Evolutionary conservation across 352 stramenopile species (phyloP), one percentile per base, ranked within the genome.

Genomic region (Pythium rishiriense): DNA sequence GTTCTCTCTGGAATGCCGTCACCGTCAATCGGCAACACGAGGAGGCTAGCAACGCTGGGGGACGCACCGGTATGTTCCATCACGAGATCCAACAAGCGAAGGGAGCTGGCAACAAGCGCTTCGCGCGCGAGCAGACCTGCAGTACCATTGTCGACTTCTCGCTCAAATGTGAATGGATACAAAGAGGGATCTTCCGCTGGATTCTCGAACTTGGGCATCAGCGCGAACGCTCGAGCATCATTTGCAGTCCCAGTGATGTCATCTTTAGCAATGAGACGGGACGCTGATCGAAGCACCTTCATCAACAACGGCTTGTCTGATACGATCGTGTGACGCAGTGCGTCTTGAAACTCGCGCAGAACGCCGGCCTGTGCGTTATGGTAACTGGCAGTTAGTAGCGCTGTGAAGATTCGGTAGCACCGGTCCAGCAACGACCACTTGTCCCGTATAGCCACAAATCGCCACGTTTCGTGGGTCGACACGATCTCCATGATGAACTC

Each of bases 401-500:
- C 71, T 31, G 79, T 79, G 7, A 89, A 62, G 12, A 88, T 52
- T 15, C 76, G 79, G 46, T 86, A 83, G 51, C 76, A 88, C 25
- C 76, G 70, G 41, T 88, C 73, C 5, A 68, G 65, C 17, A 89
- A 42, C 50, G 83, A 65, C 45, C 72, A 87, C 31, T 77, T 81
- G 21, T 76, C 69, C 12, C 33, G 45, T 2, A 72, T 66, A 6
- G 61, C 60, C 33, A 64, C 60, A 63, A 91, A 91, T 48, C 79
- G 75, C 82, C 82, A 91, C 46, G 71, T 85, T 48, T 91, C 80
- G 45, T 88, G 72, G 1, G 75, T 86, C 15, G 73, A 71, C 37
- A 91, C 42, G 12, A 89, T 68, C 62, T 88, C 80, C 42, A 87
- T 68, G 28, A 71, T 64, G 62, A 89, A 88, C 41, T 89, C 80